Conservation (phyloP, 2,329 filamentous ascomycete species). For the Colletotrichum destructivum region DNA sequence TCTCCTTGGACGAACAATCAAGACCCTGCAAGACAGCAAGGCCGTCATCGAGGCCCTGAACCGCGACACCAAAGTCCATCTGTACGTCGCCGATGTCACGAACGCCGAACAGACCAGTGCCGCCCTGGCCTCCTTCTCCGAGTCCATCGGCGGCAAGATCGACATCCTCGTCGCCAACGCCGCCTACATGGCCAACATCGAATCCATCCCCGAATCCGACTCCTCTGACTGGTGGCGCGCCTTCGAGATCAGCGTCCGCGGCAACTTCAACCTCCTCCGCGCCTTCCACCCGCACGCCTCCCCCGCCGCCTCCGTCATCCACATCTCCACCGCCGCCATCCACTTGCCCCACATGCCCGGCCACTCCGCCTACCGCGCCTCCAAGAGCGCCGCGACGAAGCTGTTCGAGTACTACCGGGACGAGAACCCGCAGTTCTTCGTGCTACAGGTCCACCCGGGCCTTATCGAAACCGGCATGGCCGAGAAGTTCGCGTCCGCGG, state of each 20-base stretch:
- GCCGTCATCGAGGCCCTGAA: constrained; percentile 42
- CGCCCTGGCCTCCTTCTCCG: constrained; percentile 27
- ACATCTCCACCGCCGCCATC: constrained; percentile 45
- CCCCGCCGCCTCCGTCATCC: constrained; percentile 44
- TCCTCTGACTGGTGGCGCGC: constrained; percentile 46
- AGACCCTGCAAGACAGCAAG: constrained; percentile 47
- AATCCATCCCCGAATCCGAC: constrained; percentile 42
- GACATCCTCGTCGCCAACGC: constrained; percentile 51
- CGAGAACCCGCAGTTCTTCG: constrained; percentile 56
- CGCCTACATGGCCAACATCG: constrained; percentile 44
- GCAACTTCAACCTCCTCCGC: constrained; percentile 60
- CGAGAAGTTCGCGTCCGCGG: constrained; percentile 26
- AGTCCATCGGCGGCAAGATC: constrained; percentile 29
- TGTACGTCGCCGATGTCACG: constrained; percentile 43
- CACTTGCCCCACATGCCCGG: constrained; percentile 47
- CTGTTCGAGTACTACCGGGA: constrained; percentile 58
- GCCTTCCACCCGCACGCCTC: constrained; percentile 60
- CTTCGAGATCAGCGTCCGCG: constrained; percentile 65
- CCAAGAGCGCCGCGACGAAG: constrained; percentile 59
- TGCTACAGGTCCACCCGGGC: constrained; percentile 59
- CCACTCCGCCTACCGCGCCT: constrained; percentile 56
- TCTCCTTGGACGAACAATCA: constrained; percentile 54
- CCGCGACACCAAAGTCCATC: constrained; percentile 40
- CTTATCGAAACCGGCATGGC: constrained; percentile 34
- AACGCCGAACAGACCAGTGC: constrained; percentile 28